A percentile compares a stretch with the other conserved stretches of the same genome.
These are phyloP conservation scores for Drechslerella dactyloides DNA, from an alignment of 2,329 filamentous ascomycete species.

Conservation along the genomic window DNA sequence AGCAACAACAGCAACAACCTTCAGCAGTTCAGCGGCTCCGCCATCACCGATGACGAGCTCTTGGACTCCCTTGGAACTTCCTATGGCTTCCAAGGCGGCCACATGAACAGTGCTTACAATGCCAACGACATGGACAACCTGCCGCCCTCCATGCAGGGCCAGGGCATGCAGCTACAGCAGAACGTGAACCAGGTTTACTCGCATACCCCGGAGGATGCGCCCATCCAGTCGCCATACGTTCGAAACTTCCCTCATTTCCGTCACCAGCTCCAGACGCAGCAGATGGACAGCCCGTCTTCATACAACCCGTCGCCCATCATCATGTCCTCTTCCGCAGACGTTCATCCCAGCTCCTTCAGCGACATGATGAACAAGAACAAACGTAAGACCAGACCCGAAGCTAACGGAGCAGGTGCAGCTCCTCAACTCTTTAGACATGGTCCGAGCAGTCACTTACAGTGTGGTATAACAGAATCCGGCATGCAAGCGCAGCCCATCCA, in stretches of 20 bases:
- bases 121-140: constrained; percentile 35
- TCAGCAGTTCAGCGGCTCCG: constrained; percentile 77
- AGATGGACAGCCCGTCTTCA: constrained; percentile 60
- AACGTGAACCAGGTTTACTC: constrained; percentile 69
- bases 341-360: constrained; percentile 43
- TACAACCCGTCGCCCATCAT: constrained; percentile 59
- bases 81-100: constrained; percentile 46
- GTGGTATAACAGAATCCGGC: constrained; percentile 71
- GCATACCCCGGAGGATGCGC: constrained; percentile 86
- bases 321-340: constrained; percentile 53
- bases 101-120: constrained; percentile 41
- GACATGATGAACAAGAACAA: constrained; percentile 52
- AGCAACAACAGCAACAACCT: constrained; percentile 65
- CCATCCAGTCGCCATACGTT: constrained; percentile 88
- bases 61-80: constrained; percentile 47
- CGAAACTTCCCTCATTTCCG: constrained; percentile 55
- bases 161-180: constrained; percentile 24
- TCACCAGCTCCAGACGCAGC: constrained; percentile 40
- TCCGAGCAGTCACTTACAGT: constrained; percentile 70
- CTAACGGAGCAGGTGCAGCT: constrained; percentile 51
- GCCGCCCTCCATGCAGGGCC: constrained; percentile 22
- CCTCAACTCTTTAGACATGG: constrained; percentile 77
- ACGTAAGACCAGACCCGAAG: constrained; percentile 53
- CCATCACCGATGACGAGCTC: constrained; percentile 78
- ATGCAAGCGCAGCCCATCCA: constrained; percentile 81